Percentiles rank a stretch among this genome's conserved stretches.
phyloP scores from a whole-genome alignment of 805 yeast genomes.

The Kluyveromyces siamensis region DNA sequence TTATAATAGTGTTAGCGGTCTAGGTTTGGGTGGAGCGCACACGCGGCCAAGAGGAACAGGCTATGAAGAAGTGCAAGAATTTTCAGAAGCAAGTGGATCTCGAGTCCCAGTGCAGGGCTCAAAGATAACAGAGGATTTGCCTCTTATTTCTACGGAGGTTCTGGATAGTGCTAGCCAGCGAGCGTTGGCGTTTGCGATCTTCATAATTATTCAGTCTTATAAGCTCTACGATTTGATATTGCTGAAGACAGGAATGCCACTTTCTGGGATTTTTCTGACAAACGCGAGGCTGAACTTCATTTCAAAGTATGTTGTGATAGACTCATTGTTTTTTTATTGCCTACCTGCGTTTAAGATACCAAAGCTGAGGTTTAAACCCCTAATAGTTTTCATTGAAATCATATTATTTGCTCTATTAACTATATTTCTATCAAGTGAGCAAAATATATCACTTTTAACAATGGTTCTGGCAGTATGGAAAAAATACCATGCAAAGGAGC shows the following conservation, averaged over 20 bases:
- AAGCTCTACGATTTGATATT: conserved; percentile 65
- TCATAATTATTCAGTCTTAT: conserved; percentile 74
- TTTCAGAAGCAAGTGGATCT: background rate
- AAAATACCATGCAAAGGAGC: conserved; percentile 35
- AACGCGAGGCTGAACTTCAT: conserved; percentile 50
- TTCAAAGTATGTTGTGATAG: conserved; percentile 63
- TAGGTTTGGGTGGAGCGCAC: background rate
- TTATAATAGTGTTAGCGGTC: background rate
- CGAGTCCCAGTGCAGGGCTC: background rate
- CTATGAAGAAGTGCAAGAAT: background rate
- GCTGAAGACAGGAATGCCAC: conserved; percentile 38
- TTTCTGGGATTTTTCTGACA: conserved; percentile 29
- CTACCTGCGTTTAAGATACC: conserved; percentile 73
- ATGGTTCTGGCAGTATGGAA: conserved; percentile 37
- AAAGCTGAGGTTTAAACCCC: conserved; percentile 54
- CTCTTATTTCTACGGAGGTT: conserved; percentile 55
- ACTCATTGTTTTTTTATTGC: conserved; percentile 59
- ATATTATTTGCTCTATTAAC: conserved; percentile 40
- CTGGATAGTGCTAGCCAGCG: conserved; percentile 76
- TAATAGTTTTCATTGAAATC: conserved; percentile 43
- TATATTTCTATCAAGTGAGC: conserved; percentile 43
- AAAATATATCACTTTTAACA: conserved; percentile 39
- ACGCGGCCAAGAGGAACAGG: background rate
- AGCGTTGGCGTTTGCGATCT: conserved; percentile 52
- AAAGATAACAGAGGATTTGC: conserved; percentile 7